These are phyloP conservation scores for Asterochloris sp. DNA, from an alignment of 139 green algal genomes.

Conservation along the genomic window DNA sequence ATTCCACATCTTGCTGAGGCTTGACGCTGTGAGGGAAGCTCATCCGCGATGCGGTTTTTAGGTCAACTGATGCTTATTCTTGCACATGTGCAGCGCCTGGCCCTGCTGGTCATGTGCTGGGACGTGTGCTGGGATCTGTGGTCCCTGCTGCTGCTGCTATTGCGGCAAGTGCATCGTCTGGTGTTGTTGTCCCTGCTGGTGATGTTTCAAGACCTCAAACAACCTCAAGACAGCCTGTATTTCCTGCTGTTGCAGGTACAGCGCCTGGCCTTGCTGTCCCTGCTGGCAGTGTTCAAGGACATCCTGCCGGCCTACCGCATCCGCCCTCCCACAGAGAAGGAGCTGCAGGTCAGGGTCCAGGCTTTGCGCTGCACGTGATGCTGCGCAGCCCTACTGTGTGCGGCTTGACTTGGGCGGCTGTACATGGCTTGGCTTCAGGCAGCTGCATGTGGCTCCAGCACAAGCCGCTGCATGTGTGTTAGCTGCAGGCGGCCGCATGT, in stretches of 20 bases:
- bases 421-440: too few species aligned
- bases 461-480: too few species aligned
- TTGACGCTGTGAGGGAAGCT: background rate
- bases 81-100: background rate
- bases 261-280: conserved; percentile 75
- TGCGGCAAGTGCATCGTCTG: background rate
- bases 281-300: conserved; percentile 84
- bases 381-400: too few species aligned
- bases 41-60: background rate
- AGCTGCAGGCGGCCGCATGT: too few species aligned
- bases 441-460: too few species aligned
- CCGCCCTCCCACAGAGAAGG: conserved; percentile 65
- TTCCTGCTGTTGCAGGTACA: conserved; percentile 35
- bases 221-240: background rate
- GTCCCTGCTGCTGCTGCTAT: background rate
- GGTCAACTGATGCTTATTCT: too few species aligned
- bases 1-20: background rate
- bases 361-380: background rate
- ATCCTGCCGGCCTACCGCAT: conserved; percentile 84
- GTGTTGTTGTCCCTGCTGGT: background rate
- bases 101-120: background rate
- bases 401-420: too few species aligned
- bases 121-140: background rate
- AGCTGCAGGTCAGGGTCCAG: conserved; percentile 31
- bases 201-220: background rate